Evolutionary conservation across 768 basidiomycete species (phyloP).

Genomic region (Lentinula aciculospora): DNA sequence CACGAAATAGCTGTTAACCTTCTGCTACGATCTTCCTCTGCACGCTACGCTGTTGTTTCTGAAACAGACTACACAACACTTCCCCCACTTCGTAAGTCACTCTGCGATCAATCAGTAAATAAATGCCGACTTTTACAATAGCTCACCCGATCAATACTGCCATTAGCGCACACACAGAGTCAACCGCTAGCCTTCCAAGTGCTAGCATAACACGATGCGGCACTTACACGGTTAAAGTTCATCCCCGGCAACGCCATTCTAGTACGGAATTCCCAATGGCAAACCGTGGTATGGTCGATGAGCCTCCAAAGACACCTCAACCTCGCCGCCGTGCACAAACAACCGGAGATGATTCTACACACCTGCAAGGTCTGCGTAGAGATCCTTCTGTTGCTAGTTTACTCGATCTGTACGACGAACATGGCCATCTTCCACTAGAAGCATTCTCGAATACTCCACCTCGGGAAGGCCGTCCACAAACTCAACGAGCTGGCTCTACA

Average conservation of each 20-base stretch:
- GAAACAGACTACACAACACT: constrained; percentile 53
- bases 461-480: constrained; percentile 44
- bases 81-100: constrained; percentile 64
- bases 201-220: constrained; percentile 44
- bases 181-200: constrained; percentile 46
- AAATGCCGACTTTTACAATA: constrained; percentile 19
- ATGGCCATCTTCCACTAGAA: constrained; percentile 54
- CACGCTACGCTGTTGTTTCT: constrained; percentile 52
- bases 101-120: background rate
- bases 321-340: constrained; percentile 22
- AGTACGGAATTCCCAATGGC: constrained; percentile 64
- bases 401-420: constrained; percentile 66
- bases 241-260: constrained; percentile 52
- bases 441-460: constrained; percentile 62
- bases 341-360: constrained; percentile 31
- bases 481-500: constrained; percentile 62
- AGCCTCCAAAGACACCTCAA: constrained; percentile 19
- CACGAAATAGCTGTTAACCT: constrained; percentile 35
- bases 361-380: constrained; percentile 55
- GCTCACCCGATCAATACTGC: constrained; percentile 67
- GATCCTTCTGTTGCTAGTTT: constrained; percentile 79
- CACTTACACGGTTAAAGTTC: constrained; percentile 72
- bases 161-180: constrained; percentile 40
- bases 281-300: constrained; percentile 32
- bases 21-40: constrained; percentile 68